These are phyloP conservation scores for Podaxis sp. DNA, from an alignment of 768 basidiomycete species.

Conservation along the genomic window DNA sequence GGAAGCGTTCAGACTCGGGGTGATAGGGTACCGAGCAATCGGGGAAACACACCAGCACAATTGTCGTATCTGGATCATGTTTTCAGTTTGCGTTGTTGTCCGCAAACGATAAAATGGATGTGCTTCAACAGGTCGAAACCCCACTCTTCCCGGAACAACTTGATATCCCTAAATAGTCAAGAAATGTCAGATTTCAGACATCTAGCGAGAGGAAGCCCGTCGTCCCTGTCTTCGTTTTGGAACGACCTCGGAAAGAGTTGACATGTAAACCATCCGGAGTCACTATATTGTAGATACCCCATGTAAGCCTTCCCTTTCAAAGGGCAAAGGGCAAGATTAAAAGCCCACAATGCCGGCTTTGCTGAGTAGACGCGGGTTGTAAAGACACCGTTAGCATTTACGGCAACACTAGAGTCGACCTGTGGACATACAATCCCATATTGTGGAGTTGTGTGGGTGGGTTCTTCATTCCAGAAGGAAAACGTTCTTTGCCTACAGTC, in stretches of 20 bases:
- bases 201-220: not conserved
- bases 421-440: slow-evolving; percentile 52
- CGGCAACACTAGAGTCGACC: not conserved
- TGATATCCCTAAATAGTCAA: slow-evolving; percentile 44
- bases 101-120: not conserved
- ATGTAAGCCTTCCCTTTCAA: not conserved
- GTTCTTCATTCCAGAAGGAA: slow-evolving; percentile 58
- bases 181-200: not conserved
- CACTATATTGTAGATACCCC: slow-evolving; percentile 49
- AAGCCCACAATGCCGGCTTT: slow-evolving; percentile 60
- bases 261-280: slow-evolving; percentile 71
- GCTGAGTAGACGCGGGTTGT: slow-evolving; percentile 26
- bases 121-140: slow-evolving; percentile 45
- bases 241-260: slow-evolving; percentile 66
- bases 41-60: too few species aligned
- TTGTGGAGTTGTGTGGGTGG: slow-evolving; percentile 51
- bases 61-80: slow-evolving; percentile 43
- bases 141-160: slow-evolving; percentile 57
- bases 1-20: not conserved
- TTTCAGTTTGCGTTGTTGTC: not conserved
- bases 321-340: not conserved
- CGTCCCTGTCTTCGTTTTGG: slow-evolving; percentile 56
- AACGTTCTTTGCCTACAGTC: slow-evolving; percentile 44
- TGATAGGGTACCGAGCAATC: too few species aligned
- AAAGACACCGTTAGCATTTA: not conserved